Evolutionary conservation across 108 stramenopile genomes (phyloP), one percentile per base, ranked within the genome.

Genomic region (Discostella stelligeroides): DNA sequence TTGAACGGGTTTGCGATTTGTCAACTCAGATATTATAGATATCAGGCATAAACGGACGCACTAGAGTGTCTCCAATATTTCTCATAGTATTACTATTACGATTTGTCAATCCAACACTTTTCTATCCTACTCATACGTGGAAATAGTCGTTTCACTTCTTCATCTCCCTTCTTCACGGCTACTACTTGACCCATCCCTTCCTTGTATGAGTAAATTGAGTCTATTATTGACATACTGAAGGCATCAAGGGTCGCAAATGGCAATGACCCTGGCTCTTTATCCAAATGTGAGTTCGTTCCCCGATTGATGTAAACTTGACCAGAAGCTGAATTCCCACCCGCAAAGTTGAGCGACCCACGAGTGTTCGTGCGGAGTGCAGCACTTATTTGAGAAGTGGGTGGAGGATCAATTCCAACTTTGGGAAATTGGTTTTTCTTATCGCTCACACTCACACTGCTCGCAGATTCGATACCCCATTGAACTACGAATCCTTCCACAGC

Each of bases 51-150:
- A 34, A 34, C 34, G 6, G 34, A 34, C 34, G 5, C 34, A 5
- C 34, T 34, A 3, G 6, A 34, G 34, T 34, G 6, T 34, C 3
- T 34, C 34, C 34, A 34, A 34, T 23, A 53, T 25, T 8, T 27
- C n/a, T 50, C 24, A 47, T 20, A 1, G 24, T 9, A 18, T 15
- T 18, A 8, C 24, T 18, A 24, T 24, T 23, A 51, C 10, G n/a
- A 20, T 30, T 58, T 43, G 21, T 64, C 45, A n/a, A 75, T 28
- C 74, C 74, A 63, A 62, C 78, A 79, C 68, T 49, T 80, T 50
- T 80, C 73, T 27, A 80, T 80, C 21, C 60, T 38, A 42, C 74
- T 80, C 79, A 80, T 80, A 15, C 68, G 62, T 0, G 79, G 79
- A 70, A 80, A 80, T 7, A 70, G 54, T 37, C 21, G 51, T 37